Evolutionary conservation across 2,329 filamentous ascomycete genomes (phyloP), one percentile per base, ranked within the genome.

Genomic region (Orbilia ellipsospora): DNA sequence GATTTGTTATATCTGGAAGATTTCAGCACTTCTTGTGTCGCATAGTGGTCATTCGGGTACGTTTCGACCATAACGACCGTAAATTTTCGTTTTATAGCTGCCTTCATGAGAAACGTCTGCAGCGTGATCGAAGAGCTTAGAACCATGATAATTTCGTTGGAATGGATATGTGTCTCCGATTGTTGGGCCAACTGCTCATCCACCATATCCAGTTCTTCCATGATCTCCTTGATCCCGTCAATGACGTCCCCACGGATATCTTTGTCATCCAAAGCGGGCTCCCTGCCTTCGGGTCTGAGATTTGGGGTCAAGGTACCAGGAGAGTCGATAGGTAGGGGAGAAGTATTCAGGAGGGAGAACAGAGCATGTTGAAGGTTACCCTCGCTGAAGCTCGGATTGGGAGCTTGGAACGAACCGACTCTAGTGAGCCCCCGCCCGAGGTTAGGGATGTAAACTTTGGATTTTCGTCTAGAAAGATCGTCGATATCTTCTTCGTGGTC

Each of bases 161-260:
- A 92, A 81, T 96, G 92, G 78, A 99, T 96, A 82, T 97, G 92
- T 56, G 96, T 92, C 77, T 96, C 90, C 1, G 94, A 92, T 78
- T 93, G 91, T 20, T 89, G 89, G 1, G 94, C 92, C 79, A 99
- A 96, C 82, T 97, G 93, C 80, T 96, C 93, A 81, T 97, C 95
- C 6, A 93, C 93, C 81, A 94, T 91, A 78, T 91, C 90, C 68
- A 99, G 90, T 83, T 99, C 95, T 81, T 99, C 95, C 82, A 96
- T 92, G 74, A 99, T 93, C 82, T 99, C 95, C 80, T 93, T 90
- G 80, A 99, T 97, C 50, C 94, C 95, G 79, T 95, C 92, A 78
- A 97, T 90, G 26, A 98, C 91, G 82, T 98, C 95, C 13, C 92
- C 92, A 75, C 93, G 91, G 72, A 98, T 85, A 77, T 96, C 91